Conservation (phyloP, 768 basidiomycete species). For the Hericium alpestre region DNA sequence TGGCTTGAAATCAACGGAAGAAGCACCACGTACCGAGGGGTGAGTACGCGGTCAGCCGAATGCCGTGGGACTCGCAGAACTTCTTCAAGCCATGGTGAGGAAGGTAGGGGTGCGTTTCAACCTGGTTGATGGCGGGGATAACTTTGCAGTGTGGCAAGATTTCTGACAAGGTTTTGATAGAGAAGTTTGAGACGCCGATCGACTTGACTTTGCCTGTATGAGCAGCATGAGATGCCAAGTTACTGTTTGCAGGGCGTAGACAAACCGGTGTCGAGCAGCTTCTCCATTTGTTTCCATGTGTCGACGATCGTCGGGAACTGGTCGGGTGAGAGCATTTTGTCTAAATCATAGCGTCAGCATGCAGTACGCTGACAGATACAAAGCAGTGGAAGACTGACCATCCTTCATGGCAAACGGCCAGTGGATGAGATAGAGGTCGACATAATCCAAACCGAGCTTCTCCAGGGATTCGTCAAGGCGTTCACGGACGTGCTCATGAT, state of each 20-base stretch:
- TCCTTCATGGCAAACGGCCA: slow-evolving; percentile 21
- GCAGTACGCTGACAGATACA: no score
- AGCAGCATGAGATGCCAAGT: not conserved
- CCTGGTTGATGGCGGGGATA: slow-evolving; percentile 56
- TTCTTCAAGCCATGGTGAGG: slow-evolving; percentile 46
- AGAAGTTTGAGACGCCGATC: slow-evolving; percentile 36
- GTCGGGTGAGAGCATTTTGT: slow-evolving; percentile 35
- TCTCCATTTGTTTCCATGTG: slow-evolving; percentile 27
- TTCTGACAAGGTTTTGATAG: slow-evolving; percentile 21
- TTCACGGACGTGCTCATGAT: slow-evolving; percentile 20
- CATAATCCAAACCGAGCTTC: slow-evolving; percentile 24
- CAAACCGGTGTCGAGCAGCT: slow-evolving; percentile 20
- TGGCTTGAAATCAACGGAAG: not conserved
- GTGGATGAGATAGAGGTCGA: slow-evolving; percentile 30
- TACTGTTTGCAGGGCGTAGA: not conserved
- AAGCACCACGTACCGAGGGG: slow-evolving; percentile 27
- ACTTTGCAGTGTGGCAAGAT: slow-evolving; percentile 38
- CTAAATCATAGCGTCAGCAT: not conserved
- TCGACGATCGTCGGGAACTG: slow-evolving; percentile 29
- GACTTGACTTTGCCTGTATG: slow-evolving; percentile 20
- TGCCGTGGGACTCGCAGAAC: slow-evolving; percentile 45
- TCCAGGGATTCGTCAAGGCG: slow-evolving; percentile 22
- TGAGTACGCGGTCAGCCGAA: slow-evolving; percentile 57
- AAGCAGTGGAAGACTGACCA: not conserved
- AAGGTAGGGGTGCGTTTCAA: slow-evolving; percentile 63